Conservation (phyloP, 495 filamentous ascomycete species). For the Penicillium verhagenii region DNA sequence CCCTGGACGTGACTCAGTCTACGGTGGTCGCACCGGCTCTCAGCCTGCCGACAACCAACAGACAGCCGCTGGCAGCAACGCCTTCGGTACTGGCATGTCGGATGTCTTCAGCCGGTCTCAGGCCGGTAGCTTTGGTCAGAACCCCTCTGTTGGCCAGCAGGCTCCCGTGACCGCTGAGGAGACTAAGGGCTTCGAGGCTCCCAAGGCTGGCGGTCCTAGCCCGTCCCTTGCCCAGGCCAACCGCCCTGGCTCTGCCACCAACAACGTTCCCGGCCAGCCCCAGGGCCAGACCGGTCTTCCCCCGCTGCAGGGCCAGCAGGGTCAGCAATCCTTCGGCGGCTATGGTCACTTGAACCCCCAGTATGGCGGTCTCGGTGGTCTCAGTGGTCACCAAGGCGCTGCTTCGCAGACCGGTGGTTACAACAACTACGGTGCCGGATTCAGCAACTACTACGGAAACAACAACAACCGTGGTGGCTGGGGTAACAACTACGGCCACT, state of each 20-base stretch:
- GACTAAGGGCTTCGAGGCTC: slow-evolving; percentile 73
- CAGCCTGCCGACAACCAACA: slow-evolving; percentile 70
- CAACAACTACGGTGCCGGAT: slow-evolving; percentile 53
- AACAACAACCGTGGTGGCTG: slow-evolving; percentile 57
- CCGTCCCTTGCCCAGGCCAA: slow-evolving; percentile 76
- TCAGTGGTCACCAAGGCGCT: slow-evolving; percentile 62
- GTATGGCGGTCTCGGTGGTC: slow-evolving; percentile 69
- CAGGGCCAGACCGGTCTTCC: slow-evolving; percentile 61
- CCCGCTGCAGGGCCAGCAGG: slow-evolving; percentile 69
- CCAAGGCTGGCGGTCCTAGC: slow-evolving; percentile 76
- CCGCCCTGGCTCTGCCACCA: slow-evolving; percentile 83
- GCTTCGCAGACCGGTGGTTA: slow-evolving; percentile 53
- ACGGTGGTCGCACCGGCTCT: slow-evolving; percentile 72
- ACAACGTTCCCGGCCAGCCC: slow-evolving; percentile 63
- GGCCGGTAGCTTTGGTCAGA: slow-evolving; percentile 63
- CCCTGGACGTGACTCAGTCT: slow-evolving; percentile 71
- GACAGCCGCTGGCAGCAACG: slow-evolving; percentile 55
- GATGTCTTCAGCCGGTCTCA: slow-evolving; percentile 75
- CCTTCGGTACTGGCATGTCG: slow-evolving; percentile 67
- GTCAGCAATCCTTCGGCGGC: slow-evolving; percentile 65
- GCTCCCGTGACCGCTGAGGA: slow-evolving; percentile 62
- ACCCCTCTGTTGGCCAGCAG: slow-evolving; percentile 64
- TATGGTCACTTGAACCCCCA: slow-evolving; percentile 77
- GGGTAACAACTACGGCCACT: slow-evolving; percentile 67
- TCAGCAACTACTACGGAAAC: slow-evolving; percentile 53